These are phyloP conservation scores for Plasmodium coatneyi DNA, from an alignment of 169 alveolate genomes.

Conservation along the genomic window DNA sequence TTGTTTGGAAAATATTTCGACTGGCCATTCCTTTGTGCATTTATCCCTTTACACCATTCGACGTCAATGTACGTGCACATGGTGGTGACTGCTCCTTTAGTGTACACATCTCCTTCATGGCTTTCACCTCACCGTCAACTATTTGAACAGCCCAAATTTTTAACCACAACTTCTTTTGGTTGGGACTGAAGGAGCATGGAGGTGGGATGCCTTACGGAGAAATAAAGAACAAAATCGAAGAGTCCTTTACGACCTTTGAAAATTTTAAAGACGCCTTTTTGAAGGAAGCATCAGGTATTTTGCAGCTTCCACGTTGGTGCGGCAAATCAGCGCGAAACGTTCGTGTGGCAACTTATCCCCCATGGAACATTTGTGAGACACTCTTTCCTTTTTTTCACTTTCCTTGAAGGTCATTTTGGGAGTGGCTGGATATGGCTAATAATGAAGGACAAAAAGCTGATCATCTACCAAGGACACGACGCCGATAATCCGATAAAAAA, in stretches of 20 bases:
- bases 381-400: not conserved
- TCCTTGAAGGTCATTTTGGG: constrained; percentile 86
- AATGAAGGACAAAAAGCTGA: constrained; percentile 78
- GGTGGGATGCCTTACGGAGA: constrained; percentile 91
- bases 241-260: constrained; percentile 88
- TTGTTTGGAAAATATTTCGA: not conserved
- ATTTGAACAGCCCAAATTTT: constrained; percentile 74
- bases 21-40: not conserved
- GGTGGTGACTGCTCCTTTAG: not conserved
- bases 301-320: not conserved
- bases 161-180: constrained; percentile 82
- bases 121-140: not conserved
- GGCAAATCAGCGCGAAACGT: not conserved
- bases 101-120: not conserved
- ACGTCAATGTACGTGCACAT: not conserved
- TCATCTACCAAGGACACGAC: constrained; percentile 89
- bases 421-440: constrained; percentile 97
- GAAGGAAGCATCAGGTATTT: constrained; percentile 52
- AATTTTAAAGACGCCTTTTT: constrained; percentile 87
- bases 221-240: constrained; percentile 85
- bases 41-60: not conserved
- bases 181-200: constrained; percentile 90
- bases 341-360: not conserved
- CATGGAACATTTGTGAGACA: not conserved
- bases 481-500: constrained; percentile 90